These are phyloP conservation scores for Fusarium palustre DNA, from an alignment of 2,329 filamentous ascomycete genomes.

Conservation along the genomic window DNA sequence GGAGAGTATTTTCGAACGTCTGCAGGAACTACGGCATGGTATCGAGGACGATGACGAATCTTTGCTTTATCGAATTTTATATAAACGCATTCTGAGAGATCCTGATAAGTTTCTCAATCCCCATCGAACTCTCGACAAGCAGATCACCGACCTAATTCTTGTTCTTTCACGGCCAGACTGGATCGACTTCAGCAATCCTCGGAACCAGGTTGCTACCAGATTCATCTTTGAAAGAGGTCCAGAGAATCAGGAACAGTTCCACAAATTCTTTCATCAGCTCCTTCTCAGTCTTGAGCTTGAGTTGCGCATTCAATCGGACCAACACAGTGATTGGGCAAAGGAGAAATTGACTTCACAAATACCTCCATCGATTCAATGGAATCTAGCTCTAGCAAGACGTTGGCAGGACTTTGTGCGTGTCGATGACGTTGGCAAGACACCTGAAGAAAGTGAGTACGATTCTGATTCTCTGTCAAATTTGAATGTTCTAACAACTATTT, in stretches of 20 bases:
- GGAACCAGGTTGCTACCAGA: constrained; percentile 79
- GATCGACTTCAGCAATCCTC: constrained; percentile 77
- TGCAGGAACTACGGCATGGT: constrained; percentile 68
- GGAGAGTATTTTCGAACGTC: constrained; percentile 66
- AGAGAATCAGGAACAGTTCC: constrained; percentile 67
- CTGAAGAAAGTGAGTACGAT: constrained; percentile 60
- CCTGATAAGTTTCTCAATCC: constrained; percentile 71
- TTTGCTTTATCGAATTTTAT: constrained; percentile 72
- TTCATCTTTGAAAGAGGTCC: constrained; percentile 74
- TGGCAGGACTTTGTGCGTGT: constrained; percentile 79
- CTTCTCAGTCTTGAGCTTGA: constrained; percentile 79
- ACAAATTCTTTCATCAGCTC: constrained; percentile 81
- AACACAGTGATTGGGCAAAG: constrained; percentile 72
- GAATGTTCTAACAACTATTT: not conserved
- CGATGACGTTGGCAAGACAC: constrained; percentile 66
- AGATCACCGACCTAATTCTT: constrained; percentile 78
- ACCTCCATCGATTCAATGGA: constrained; percentile 78
- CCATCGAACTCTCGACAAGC: constrained; percentile 73
- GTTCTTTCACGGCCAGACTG: constrained; percentile 76
- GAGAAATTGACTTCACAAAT: constrained; percentile 73
- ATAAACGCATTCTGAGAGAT: constrained; percentile 74
- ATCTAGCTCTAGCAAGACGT: constrained; percentile 76
- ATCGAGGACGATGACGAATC: constrained; percentile 68
- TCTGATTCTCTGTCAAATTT: not conserved
- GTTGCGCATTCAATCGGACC: constrained; percentile 72